phyloP scores from a whole-genome alignment of 345 rosid genomes.

The Corchorus capsularis region DNA sequence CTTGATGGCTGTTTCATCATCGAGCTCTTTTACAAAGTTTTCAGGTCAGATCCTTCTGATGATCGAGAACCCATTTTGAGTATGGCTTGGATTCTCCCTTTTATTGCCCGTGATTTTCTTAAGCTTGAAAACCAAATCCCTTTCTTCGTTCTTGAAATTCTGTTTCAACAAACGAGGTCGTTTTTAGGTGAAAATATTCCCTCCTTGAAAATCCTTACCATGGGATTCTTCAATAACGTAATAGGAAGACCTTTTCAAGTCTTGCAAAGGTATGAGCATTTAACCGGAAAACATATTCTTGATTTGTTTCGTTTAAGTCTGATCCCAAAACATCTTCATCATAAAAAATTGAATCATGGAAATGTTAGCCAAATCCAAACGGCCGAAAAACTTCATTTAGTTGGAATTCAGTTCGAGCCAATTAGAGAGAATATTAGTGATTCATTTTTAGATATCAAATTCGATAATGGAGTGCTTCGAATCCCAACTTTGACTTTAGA shows the following conservation, averaged over 20 bases:
- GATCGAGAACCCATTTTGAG: too few species aligned
- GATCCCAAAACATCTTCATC: conserved; percentile 26
- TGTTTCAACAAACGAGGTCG: conserved; percentile 26
- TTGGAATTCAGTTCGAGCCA: conserved; percentile 33
- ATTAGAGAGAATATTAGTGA: conserved; percentile 23
- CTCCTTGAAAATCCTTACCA: conserved; percentile 36
- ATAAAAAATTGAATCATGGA: not conserved
- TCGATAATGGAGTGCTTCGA: conserved; percentile 41
- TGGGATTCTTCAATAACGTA: conserved; percentile 44
- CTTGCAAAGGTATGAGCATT: conserved; percentile 23
- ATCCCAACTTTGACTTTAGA: conserved; percentile 47
- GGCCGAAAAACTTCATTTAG: conserved; percentile 43
- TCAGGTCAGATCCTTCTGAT: too few species aligned
- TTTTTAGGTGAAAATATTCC: conserved; percentile 3
- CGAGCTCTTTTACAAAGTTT: too few species aligned
- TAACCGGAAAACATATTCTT: conserved; percentile 42
- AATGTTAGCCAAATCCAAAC: conserved; percentile 28
- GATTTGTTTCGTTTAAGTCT: conserved; percentile 51
- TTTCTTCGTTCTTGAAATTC: conserved; percentile 40
- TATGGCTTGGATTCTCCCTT: conserved; percentile 51
- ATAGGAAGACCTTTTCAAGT: conserved; percentile 28
- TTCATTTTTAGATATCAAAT: conserved; percentile 49
- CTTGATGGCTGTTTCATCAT: too few species aligned
- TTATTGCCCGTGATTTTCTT: conserved; percentile 45
- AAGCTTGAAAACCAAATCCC: conserved; percentile 63